Evolutionary conservation across 352 stramenopile genomes (phyloP), one percentile per base, ranked within the genome.

Genomic region (Phytophthora ohioensis): DNA sequence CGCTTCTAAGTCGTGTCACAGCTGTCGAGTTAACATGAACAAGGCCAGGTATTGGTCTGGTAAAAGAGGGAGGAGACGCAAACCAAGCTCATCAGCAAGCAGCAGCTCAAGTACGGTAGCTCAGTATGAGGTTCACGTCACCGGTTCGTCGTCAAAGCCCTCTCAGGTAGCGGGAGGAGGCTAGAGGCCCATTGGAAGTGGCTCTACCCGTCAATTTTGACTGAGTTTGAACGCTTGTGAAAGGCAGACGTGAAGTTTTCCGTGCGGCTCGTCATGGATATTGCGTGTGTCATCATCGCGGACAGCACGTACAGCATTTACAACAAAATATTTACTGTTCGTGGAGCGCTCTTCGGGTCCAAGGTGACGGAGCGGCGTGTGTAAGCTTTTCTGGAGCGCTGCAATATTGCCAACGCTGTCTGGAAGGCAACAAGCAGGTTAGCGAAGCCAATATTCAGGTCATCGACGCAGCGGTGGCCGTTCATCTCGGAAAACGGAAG

Each of bases 371-470:
- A 27, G 21, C 21, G 21, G 21, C 21, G 21, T 21, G 30, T 59
- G 11, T 32, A 64, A 45, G 31, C 67, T 43, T 67, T 72, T 31
- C 45, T 57, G 1, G 65, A 72, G 39, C 45, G 53, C 43, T 38
- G 52, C 32, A 69, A 53, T 15, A 69, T 21, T 63, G 64, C 30
- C 67, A 73, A 31, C 11, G 51, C 5, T 8, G 31, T 21, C 55
- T 38, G 4, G 68, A 73, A 12, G 66, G 31, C 42, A 73, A 73
- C 31, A 69, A 64, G 31, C 58, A 68, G 15, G 53, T 73, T 2
- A 73, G 66, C 27, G 32, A 35, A 0, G 57, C 59, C 9, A 73
- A 65, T 12, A 42, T 65, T 45, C 54, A 55, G n/a, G 17, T 58
- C 31, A 64, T 68, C 12, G 36, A 46, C 32, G 52, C 5, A n/a